These are phyloP conservation scores for Magnaporthiopsis incrustans DNA, from an alignment of 2,329 filamentous ascomycete genomes.

Conservation along the genomic window DNA sequence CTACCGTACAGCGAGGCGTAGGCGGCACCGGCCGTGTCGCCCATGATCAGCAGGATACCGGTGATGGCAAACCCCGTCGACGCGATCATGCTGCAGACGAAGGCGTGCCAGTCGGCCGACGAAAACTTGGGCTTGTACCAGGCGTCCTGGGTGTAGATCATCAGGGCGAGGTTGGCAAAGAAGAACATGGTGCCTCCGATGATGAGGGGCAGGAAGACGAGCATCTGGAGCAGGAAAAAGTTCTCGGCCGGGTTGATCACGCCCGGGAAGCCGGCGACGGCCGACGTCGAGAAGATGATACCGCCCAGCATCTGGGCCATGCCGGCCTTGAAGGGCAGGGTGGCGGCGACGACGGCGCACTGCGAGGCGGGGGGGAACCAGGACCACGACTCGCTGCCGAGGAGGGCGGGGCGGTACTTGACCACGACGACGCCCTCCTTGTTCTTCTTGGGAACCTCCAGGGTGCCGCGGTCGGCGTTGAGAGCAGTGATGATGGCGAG, in stretches of 20 bases:
- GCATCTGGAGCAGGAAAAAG: constrained; percentile 8
- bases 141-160: constrained; percentile 10
- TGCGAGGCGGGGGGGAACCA: background rate
- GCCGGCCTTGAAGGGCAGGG: constrained; percentile 2
- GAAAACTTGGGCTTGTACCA: constrained; percentile 13
- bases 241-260: background rate
- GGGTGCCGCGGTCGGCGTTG: constrained; percentile 6
- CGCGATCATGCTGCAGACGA: constrained; percentile 13
- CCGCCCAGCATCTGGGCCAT: background rate
- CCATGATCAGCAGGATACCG: constrained; percentile 10
- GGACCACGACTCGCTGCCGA: background rate
- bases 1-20: constrained; percentile 11
- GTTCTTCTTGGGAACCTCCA: constrained; percentile 3
- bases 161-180: constrained; percentile 10
- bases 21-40: background rate
- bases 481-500: background rate
- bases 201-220: constrained; percentile 10
- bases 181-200: constrained; percentile 12
- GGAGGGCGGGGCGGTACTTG: constrained; percentile 6
- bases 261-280: constrained; percentile 3
- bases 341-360: background rate
- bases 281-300: background rate
- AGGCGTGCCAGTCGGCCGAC: constrained; percentile 11
- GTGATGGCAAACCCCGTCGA: constrained; percentile 11
- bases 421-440: background rate